Conservation (phyloP, 805 yeast genomes). For the Myxozyma nipponensis region DNA sequence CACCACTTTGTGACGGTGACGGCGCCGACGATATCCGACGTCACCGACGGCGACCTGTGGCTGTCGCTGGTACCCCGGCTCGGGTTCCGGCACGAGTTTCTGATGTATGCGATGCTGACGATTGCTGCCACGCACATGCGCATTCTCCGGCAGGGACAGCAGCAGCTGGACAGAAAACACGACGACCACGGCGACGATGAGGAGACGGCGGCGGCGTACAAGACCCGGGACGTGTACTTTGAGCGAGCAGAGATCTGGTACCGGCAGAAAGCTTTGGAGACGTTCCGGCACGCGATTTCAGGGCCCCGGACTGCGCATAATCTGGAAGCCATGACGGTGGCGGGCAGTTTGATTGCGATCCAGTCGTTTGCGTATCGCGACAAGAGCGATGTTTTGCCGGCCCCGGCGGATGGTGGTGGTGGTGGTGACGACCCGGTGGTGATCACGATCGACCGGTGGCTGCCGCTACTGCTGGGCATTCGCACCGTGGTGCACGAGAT, state of each 20-base stretch:
- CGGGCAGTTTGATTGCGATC: conserved; percentile 26
- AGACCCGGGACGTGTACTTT: conserved; percentile 16
- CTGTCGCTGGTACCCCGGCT: conserved; percentile 22
- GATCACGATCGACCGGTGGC: conserved; percentile 25
- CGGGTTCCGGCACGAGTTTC: conserved; percentile 25
- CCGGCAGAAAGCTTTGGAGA: conserved; percentile 27
- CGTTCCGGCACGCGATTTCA: conserved; percentile 24
- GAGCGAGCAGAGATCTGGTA: conserved; percentile 28
- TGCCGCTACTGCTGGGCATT: conserved; percentile 24
- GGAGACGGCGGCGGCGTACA: background rate
- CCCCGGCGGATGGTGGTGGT: background rate
- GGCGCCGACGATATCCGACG: conserved; percentile 23
- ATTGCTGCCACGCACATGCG: conserved; percentile 26
- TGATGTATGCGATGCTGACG: conserved; percentile 28
- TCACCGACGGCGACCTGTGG: conserved; percentile 28
- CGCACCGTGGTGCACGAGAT: conserved; percentile 27
- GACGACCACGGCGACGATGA: background rate
- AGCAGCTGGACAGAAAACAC: background rate
- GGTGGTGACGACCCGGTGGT: conserved; percentile 2
- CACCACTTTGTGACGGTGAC: conserved; percentile 27
- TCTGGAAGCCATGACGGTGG: conserved; percentile 25
- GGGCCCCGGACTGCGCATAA: conserved; percentile 20
- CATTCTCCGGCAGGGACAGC: conserved; percentile 8
- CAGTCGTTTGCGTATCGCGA: conserved; percentile 27
- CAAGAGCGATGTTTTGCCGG: background rate